Percentiles rank a stretch among this genome's conserved stretches.
Evolutionary conservation across 1,284 basidiomycete genomes (phyloP).

Genomic region (Ustilago cynodontis): DNA sequence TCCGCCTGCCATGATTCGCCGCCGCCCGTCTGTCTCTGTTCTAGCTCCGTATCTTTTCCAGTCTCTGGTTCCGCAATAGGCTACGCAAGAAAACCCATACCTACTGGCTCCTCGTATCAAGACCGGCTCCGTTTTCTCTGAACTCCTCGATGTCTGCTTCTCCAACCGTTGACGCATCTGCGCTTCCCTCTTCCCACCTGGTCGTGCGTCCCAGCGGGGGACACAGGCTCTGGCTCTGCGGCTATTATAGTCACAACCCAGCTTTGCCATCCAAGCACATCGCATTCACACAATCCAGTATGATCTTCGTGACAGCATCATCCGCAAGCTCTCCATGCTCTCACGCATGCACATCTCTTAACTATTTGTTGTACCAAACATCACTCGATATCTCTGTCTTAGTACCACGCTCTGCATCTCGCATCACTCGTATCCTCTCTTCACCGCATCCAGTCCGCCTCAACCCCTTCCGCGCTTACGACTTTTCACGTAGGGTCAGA

Average conservation of each 20-base stretch:
- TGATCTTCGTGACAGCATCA: constrained; percentile 17
- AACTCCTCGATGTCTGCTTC: constrained; percentile 38
- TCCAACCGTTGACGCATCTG: constrained; percentile 49
- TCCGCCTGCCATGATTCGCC: constrained; percentile 20
- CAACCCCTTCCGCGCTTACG: constrained; percentile 27
- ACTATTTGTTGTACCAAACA: constrained; percentile 25
- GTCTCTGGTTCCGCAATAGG: constrained; percentile 27
- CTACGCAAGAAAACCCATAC: constrained; percentile 47
- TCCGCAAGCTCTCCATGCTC: neutral
- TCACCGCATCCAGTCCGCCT: constrained; percentile 40
- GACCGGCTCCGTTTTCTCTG: constrained; percentile 49
- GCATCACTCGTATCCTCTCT: constrained; percentile 15
- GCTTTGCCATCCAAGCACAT: constrained; percentile 9
- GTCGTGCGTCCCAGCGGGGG: constrained; percentile 29
- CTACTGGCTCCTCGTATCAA: constrained; percentile 49
- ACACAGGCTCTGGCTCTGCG: constrained; percentile 46
- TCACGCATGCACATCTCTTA: neutral
- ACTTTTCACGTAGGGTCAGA: constrained; percentile 18
- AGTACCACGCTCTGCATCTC: constrained; percentile 18
- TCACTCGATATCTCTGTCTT: neutral
- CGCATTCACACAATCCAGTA: neutral
- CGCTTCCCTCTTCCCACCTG: constrained; percentile 28
- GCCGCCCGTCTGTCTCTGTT: constrained; percentile 1
- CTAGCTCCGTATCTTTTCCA: constrained; percentile 29
- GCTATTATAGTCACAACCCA: constrained; percentile 11